Conservation (phyloP, 495 filamentous ascomycete genomes). For the Ramalina peruviana region DNA sequence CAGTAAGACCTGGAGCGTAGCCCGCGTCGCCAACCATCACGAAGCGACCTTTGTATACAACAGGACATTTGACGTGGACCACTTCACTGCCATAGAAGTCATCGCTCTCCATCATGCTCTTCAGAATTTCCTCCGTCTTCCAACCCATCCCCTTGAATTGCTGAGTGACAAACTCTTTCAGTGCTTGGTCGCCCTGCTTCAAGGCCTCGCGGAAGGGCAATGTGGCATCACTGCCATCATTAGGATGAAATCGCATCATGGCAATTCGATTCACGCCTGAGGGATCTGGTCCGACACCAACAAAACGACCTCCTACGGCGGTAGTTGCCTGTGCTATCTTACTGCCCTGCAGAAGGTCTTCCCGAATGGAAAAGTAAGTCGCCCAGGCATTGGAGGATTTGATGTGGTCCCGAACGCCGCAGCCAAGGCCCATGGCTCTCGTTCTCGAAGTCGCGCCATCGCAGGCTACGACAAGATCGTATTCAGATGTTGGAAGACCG, state of each 20-base stretch:
- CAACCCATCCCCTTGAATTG: slow-evolving; percentile 29
- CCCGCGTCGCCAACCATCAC: slow-evolving; percentile 30
- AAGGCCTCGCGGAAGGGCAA: slow-evolving; percentile 24
- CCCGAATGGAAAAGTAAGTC: slow-evolving; percentile 26
- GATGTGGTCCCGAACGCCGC: slow-evolving; percentile 26
- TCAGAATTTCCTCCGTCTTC: slow-evolving; percentile 28
- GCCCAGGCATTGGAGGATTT: slow-evolving; percentile 24
- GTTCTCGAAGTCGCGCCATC: slow-evolving; percentile 36
- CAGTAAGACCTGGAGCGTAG: slow-evolving; percentile 25
- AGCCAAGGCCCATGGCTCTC: slow-evolving; percentile 29
- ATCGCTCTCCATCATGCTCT: slow-evolving; percentile 24
- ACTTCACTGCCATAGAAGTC: slow-evolving; percentile 36
- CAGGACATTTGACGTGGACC: slow-evolving; percentile 31
- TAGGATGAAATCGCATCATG: slow-evolving; percentile 22
- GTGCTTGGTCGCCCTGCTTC: slow-evolving; percentile 24
- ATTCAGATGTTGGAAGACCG: slow-evolving; percentile 23
- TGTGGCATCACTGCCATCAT: slow-evolving; percentile 15
- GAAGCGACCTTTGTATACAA: slow-evolving; percentile 23
- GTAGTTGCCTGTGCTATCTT: slow-evolving; percentile 23
- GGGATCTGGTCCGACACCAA: slow-evolving; percentile 22
- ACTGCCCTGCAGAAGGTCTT: slow-evolving; percentile 26
- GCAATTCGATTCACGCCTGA: slow-evolving; percentile 19
- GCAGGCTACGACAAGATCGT: slow-evolving; percentile 34
- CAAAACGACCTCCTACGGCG: slow-evolving; percentile 23
- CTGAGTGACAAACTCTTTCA: slow-evolving; percentile 27